A percentile compares a stretch with the other conserved stretches of the same genome.
Evolutionary conservation across 2,329 filamentous ascomycete species (phyloP).

Genomic region (Colletotrichum cordylinicola): DNA sequence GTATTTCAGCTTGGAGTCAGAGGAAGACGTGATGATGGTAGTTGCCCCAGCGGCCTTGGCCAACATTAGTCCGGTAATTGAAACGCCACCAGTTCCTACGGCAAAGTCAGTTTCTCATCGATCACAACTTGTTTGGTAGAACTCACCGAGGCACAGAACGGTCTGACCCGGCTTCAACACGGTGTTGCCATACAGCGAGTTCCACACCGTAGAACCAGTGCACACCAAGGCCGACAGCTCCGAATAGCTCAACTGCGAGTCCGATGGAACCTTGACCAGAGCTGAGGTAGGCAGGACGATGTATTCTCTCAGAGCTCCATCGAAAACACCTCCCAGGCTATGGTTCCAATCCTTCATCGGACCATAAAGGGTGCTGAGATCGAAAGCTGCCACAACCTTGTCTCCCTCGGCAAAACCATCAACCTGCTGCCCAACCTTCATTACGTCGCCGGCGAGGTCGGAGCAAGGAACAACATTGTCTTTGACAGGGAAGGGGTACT

Average conservation of each 20-base stretch:
- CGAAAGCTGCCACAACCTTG: constrained; percentile 32
- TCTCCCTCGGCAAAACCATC: constrained; percentile 34
- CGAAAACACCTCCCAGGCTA: constrained; percentile 31
- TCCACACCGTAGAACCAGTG: constrained; percentile 54
- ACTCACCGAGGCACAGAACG: constrained; percentile 38
- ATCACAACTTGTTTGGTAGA: neutral
- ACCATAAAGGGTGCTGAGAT: constrained; percentile 30
- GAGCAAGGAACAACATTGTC: constrained; percentile 39
- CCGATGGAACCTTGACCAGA: constrained; percentile 43
- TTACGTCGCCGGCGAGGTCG: constrained; percentile 40
- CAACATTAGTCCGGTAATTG: constrained; percentile 47
- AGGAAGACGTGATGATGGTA: constrained; percentile 56
- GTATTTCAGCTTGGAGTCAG: constrained; percentile 49
- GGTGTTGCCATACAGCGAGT: constrained; percentile 47
- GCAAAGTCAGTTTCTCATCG: neutral
- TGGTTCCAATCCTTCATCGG: constrained; percentile 23
- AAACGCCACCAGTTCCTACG: constrained; percentile 52
- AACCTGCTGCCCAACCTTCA: constrained; percentile 31
- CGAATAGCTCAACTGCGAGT: constrained; percentile 35
- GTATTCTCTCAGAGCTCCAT: constrained; percentile 48
- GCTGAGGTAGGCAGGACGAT: constrained; percentile 43
- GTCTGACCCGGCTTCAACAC: constrained; percentile 45
- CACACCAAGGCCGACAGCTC: constrained; percentile 45
- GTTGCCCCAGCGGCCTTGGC: constrained; percentile 50
- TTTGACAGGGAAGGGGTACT: constrained; percentile 36